phyloP scores from a whole-genome alignment of 2,329 filamentous ascomycete species.

The Talaromyces pinophilus region DNA sequence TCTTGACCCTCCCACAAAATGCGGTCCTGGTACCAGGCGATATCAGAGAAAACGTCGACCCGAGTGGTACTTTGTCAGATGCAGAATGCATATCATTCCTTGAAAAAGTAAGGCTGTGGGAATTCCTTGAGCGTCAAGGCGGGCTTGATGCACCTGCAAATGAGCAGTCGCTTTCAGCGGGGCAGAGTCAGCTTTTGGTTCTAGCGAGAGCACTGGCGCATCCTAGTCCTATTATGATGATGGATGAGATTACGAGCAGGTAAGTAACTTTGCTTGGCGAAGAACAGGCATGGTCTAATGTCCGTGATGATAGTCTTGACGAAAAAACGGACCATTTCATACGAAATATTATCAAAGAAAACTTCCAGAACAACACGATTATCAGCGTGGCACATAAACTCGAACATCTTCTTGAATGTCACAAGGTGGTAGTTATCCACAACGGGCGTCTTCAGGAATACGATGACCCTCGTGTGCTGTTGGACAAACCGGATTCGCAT shows the following conservation, averaged over 20 bases:
- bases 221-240: slow-evolving; percentile 45
- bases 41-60: slow-evolving; percentile 44
- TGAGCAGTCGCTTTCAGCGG: slow-evolving; percentile 54
- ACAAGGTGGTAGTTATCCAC: slow-evolving; percentile 1
- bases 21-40: slow-evolving; percentile 44
- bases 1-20: slow-evolving; percentile 49
- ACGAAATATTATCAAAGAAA: background rate
- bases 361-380: background rate
- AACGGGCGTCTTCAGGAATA: slow-evolving; percentile 7
- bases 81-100: slow-evolving; percentile 40
- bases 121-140: slow-evolving; percentile 42
- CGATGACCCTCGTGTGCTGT: slow-evolving; percentile 5
- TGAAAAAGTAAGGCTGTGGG: slow-evolving; percentile 39
- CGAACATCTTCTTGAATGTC: slow-evolving; percentile 4
- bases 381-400: slow-evolving; percentile 9
- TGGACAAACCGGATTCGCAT: background rate
- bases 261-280: slow-evolving; percentile 23
- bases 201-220: slow-evolving; percentile 61
- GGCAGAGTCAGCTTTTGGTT: slow-evolving; percentile 65
- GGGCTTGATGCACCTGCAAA: slow-evolving; percentile 47
- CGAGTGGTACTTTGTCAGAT: slow-evolving; percentile 34
- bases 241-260: slow-evolving; percentile 46
- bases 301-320: background rate
- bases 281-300: background rate
- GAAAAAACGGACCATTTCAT: background rate